Percentiles rank a stretch among this genome's conserved stretches.
Evolutionary conservation across 441 rosid genomes (phyloP).

Genomic region (Biscutella laevigata): DNA sequence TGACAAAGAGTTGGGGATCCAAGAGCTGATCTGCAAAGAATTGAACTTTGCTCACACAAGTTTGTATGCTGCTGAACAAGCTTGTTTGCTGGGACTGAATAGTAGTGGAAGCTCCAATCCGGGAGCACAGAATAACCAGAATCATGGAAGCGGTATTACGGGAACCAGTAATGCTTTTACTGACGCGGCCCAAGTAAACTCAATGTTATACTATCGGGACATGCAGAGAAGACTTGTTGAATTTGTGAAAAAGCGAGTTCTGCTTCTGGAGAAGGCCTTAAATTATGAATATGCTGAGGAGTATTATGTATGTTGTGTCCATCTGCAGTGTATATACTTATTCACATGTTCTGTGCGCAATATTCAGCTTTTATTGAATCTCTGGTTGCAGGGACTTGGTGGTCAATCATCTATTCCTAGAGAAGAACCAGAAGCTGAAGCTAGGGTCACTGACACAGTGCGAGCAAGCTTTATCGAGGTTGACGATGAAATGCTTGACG

Average conservation of each 20-base stretch:
- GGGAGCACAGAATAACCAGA: slow-evolving; percentile 45
- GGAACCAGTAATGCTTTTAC: slow-evolving; percentile 34
- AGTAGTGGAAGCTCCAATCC: slow-evolving; percentile 38
- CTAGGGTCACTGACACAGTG: slow-evolving; percentile 30
- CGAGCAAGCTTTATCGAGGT: slow-evolving; percentile 31
- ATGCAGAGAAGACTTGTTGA: slow-evolving; percentile 92
- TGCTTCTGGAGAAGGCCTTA: slow-evolving; percentile 84
- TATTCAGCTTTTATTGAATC: slow-evolving; percentile 13
- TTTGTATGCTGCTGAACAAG: slow-evolving; percentile 62
- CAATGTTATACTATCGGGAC: slow-evolving; percentile 68
- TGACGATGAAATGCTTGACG: slow-evolving; percentile 38
- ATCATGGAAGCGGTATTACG: slow-evolving; percentile 39
- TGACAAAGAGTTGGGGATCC: slow-evolving; percentile 79
- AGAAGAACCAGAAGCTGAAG: slow-evolving; percentile 51
- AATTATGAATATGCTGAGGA: slow-evolving; percentile 64
- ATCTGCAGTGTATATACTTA: background rate
- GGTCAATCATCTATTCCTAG: slow-evolving; percentile 24
- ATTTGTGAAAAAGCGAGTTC: slow-evolving; percentile 89
- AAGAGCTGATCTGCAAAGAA: slow-evolving; percentile 83
- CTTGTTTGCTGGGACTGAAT: slow-evolving; percentile 51
- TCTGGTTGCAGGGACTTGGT: slow-evolving; percentile 34
- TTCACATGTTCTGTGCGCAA: background rate
- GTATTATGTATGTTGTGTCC: slow-evolving; percentile 47
- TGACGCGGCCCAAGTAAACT: slow-evolving; percentile 41
- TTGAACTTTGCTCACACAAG: slow-evolving; percentile 66